These are phyloP conservation scores for Candida vaughaniae DNA, from an alignment of 805 yeast species.

Conservation along the genomic window DNA sequence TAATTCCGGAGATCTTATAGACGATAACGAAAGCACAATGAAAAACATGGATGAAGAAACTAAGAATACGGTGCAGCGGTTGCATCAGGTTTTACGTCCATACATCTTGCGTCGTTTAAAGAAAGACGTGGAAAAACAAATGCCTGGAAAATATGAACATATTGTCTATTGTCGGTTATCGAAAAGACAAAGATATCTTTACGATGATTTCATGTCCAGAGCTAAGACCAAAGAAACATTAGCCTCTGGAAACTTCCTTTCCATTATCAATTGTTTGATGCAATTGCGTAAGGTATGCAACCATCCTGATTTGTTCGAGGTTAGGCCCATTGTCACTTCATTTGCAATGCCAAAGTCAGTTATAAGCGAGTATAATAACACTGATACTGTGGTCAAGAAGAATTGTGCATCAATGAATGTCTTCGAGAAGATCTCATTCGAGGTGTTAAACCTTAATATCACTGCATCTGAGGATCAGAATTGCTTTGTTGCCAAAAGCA, in stretches of 20 bases:
- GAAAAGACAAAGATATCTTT: constrained; percentile 85
- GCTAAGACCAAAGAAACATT: constrained; percentile 93
- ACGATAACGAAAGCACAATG: constrained; percentile 36
- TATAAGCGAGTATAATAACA: constrained; percentile 43
- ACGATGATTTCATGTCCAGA: constrained; percentile 96
- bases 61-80: constrained; percentile 74
- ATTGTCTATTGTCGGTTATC: constrained; percentile 88
- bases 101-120: constrained; percentile 87
- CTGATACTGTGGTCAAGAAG: constrained; percentile 35
- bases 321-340: constrained; percentile 90
- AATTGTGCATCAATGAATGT: constrained; percentile 6
- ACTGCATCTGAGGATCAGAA: constrained; percentile 45
- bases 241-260: constrained; percentile 90
- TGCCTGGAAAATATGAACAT: constrained; percentile 98
- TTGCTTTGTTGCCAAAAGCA: constrained; percentile 46
- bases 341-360: constrained; percentile 72
- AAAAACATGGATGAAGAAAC: constrained; percentile 69
- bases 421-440: constrained; percentile 40
- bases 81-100: constrained; percentile 93
- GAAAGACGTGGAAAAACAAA: constrained; percentile 96
- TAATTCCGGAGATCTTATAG: constrained; percentile 51
- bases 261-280: constrained; percentile 96
- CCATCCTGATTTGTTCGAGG: constrained; percentile 95
- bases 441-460: constrained; percentile 61
- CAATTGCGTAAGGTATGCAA: constrained; percentile 95